These are phyloP conservation scores for Trichophyton benhamiae DNA, from an alignment of 2,329 filamentous ascomycete species.

Conservation along the genomic window DNA sequence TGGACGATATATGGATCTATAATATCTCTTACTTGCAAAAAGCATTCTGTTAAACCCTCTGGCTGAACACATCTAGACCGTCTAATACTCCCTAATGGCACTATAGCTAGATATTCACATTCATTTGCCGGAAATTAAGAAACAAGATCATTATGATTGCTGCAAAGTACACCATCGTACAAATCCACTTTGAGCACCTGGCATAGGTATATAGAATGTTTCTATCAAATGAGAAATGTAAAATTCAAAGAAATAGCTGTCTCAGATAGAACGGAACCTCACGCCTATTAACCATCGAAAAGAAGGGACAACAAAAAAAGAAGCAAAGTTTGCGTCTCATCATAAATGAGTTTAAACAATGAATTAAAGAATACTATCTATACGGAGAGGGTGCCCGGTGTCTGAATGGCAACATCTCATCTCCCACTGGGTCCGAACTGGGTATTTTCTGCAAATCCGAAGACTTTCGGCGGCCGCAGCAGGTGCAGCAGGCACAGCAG, in stretches of 20 bases:
- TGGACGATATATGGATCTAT: conserved; percentile 3
- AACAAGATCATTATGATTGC: no score
- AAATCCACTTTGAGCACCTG: no score
- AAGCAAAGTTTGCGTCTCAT: no score
- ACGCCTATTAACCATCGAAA: no score
- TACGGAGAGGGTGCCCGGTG: neutral
- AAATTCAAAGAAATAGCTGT: no score
- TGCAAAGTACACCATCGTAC: no score
- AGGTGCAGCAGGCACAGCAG: neutral
- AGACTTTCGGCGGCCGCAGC: neutral
- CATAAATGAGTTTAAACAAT: neutral
- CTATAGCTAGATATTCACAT: no score
- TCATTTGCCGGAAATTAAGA: no score
- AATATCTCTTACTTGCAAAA: neutral
- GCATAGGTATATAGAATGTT: no score
- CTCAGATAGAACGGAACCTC: no score
- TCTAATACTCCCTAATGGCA: neutral
- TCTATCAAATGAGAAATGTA: no score
- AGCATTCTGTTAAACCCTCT: neutral
- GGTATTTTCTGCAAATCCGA: conserved; percentile 4
- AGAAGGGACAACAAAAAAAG: no score
- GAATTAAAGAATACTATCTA: neutral
- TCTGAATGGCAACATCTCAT: conserved; percentile 3
- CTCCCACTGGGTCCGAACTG: neutral
- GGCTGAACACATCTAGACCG: neutral